Percentiles rank a stretch among this genome's conserved stretches.
Evolutionary conservation across 805 yeast genomes (phyloP).

Genomic region (Pachysolen tannophilus): DNA sequence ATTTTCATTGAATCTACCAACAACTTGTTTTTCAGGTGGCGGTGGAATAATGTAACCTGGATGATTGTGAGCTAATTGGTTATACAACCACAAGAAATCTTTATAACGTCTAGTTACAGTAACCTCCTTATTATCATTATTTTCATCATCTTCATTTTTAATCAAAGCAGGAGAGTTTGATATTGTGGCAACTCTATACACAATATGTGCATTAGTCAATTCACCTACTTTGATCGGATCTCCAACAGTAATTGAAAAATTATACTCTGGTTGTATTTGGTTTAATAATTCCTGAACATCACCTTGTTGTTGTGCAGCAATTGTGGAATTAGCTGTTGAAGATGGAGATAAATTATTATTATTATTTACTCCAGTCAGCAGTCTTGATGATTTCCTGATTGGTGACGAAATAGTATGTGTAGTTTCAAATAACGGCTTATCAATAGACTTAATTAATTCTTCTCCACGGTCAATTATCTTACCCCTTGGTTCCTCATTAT

Average conservation of each 20-base stretch:
- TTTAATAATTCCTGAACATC: conserved; percentile 1
- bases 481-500: conserved; percentile 22
- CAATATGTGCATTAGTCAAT: conserved; percentile 79
- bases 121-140: conserved; percentile 29
- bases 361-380: background rate
- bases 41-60: conserved; percentile 93
- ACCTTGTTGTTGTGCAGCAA: conserved; percentile 6
- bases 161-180: conserved; percentile 34
- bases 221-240: conserved; percentile 94
- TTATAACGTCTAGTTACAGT: conserved; percentile 78
- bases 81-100: conserved; percentile 92
- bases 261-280: conserved; percentile 7
- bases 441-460: conserved; percentile 33
- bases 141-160: conserved; percentile 7
- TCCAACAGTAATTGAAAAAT: conserved; percentile 64
- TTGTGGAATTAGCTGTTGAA: conserved; percentile 1
- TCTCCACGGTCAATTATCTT: conserved; percentile 16
- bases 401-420: conserved; percentile 14
- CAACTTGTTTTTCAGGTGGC: conserved; percentile 90
- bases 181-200: conserved; percentile 66
- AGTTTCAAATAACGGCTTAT: conserved; percentile 48
- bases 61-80: conserved; percentile 76
- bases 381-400: conserved; percentile 11
- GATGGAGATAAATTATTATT: no score
- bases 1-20: conserved; percentile 86